Conservation (phyloP, 1,139 yeast genomes). For the Saccharomyces hybrid region DNA sequence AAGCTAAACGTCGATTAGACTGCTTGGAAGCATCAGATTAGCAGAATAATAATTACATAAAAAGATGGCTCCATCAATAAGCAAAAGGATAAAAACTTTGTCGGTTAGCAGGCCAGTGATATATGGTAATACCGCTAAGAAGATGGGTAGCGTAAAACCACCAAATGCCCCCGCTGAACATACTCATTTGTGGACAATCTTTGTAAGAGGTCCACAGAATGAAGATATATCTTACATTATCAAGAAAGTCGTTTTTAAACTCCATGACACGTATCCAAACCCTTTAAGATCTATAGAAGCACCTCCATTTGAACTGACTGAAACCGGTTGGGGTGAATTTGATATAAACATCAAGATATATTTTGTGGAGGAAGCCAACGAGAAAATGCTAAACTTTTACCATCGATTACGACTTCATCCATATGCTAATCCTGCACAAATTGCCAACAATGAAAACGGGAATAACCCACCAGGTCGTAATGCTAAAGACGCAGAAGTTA, state of each 20-base stretch:
- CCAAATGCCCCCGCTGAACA: constrained; percentile 78
- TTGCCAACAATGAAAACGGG: constrained; percentile 11
- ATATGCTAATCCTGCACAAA: constrained; percentile 41
- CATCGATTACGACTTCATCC: constrained; percentile 93
- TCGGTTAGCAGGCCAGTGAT: constrained; percentile 81
- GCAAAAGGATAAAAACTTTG: constrained; percentile 44
- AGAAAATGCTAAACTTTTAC: constrained; percentile 76
- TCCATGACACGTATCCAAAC: constrained; percentile 88
- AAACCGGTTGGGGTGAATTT: constrained; percentile 99
- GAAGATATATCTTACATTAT: constrained; percentile 78
- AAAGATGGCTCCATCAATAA: constrained; percentile 21
- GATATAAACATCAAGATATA: constrained; percentile 83
- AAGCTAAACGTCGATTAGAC: not conserved
- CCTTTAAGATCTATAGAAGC: constrained; percentile 75
- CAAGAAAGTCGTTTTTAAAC: constrained; percentile 85
- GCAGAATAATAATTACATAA: constrained; percentile 10
- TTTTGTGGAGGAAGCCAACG: constrained; percentile 79
- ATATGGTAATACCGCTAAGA: constrained; percentile 81
- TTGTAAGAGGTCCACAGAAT: constrained; percentile 74
- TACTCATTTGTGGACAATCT: constrained; percentile 94
- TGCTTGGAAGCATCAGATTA: too few relatives aligned
- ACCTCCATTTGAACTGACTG: constrained; percentile 93
- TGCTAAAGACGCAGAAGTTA: constrained; percentile 37
- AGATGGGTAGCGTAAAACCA: constrained; percentile 55
- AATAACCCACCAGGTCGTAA: constrained; percentile 15